These are phyloP conservation scores for Penicillium fuscoglaucum DNA, from an alignment of 2,329 filamentous ascomycete genomes.

Conservation along the genomic window DNA sequence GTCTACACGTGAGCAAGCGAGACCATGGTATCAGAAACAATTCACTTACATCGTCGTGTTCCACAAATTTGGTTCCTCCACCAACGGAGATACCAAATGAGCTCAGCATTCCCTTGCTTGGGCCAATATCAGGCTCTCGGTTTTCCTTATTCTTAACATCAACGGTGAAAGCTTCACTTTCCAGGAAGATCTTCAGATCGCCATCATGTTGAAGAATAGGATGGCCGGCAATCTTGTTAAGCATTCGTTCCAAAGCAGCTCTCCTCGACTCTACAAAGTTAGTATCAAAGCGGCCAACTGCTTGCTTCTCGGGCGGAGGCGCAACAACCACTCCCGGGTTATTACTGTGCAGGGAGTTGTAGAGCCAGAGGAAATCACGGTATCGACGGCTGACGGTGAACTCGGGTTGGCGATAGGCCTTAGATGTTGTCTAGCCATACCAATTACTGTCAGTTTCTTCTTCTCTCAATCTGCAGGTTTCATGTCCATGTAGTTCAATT, in stretches of 20 bases:
- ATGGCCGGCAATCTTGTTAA: conserved; percentile 91
- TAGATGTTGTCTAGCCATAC: conserved; percentile 74
- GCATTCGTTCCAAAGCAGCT: conserved; percentile 92
- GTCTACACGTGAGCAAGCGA: conserved; percentile 24
- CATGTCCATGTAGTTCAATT: conserved; percentile 27
- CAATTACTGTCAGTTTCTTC: not conserved
- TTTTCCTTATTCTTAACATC: conserved; percentile 98
- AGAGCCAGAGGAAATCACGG: conserved; percentile 96
- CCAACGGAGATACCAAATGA: conserved; percentile 78
- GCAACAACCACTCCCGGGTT: conserved; percentile 94
- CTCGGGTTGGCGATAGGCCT: conserved; percentile 88
- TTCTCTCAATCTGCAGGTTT: not conserved
- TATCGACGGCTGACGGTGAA: conserved; percentile 94
- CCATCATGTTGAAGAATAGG: conserved; percentile 87
- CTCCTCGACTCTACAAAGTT: conserved; percentile 94
- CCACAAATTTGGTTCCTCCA: conserved; percentile 81
- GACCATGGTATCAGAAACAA: not conserved
- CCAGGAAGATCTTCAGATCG: conserved; percentile 93
- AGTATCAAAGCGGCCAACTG: conserved; percentile 89
- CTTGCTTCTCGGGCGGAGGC: conserved; percentile 95
- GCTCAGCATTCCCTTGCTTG: conserved; percentile 92
- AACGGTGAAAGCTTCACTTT: conserved; percentile 93
- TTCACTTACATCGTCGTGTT: conserved; percentile 83
- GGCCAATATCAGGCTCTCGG: conserved; percentile 77
- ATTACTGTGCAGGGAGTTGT: conserved; percentile 89